Evolutionary conservation across 257 asterid species (phyloP), one percentile per base, ranked within the genome.

Genomic region (Salvia hispanica): DNA sequence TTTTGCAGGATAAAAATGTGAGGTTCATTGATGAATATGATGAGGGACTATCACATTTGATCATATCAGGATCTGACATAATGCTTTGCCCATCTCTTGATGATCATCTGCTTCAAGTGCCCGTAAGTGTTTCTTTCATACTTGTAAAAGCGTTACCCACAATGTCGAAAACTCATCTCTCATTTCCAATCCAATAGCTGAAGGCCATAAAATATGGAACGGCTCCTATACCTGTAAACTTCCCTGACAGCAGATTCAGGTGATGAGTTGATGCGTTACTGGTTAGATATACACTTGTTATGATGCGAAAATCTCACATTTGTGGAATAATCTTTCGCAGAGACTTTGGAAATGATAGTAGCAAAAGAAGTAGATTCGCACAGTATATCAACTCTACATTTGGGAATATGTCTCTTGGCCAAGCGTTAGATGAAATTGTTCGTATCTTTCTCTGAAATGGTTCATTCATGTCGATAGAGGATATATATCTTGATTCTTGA

Each of bases 171-270:
- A 37, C 45, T 42, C 4, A 46, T 21, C 45, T 50, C 9, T 18
- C 6, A 33, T 68, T 62, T 50, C 60, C 25, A 44, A 56, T 42
- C 12, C 16, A 66, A 52, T 52, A 90, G 95, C 79, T 88, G 72
- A 90, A 90, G 87, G 92, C 97, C 65, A 60, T 86, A 54, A 81
- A 69, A 64, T 90, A 86, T 48, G 95, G 95, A 76, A 78, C 92
- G 66, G 85, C 80, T 71, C 96, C 94, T 40, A 51, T 90, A 72
- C 74, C 81, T 25, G 48, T 81, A 45, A 77, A 83, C 68, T 63
- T 28, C 51, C 37, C 78, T 3, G 82, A 82, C 58, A 58, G 67
- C 74, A 74, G 63, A 76, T 75, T 67, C 74, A 74, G 88, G 95
- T 88, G 66, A 70, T 34, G 39, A 75, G 66, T 34, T 6, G 39